These are phyloP conservation scores for Solanum paucissectum DNA, from an alignment of 257 asterid genomes.

Conservation along the genomic window DNA sequence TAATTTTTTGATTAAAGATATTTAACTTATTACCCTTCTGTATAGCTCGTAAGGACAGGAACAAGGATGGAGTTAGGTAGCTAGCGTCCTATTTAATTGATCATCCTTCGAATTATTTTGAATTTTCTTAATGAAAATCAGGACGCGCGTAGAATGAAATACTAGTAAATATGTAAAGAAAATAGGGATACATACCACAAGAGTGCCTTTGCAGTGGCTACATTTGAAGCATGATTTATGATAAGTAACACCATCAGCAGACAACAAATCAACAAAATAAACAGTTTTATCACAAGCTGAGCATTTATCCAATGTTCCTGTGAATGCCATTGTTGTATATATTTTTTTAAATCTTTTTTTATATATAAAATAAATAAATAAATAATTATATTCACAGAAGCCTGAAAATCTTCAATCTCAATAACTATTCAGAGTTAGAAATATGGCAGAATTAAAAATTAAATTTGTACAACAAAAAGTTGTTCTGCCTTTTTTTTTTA, in stretches of 20 bases:
- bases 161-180: background rate
- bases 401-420: background rate
- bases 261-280: slow-evolving; percentile 49
- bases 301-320: slow-evolving; percentile 51
- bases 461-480: background rate
- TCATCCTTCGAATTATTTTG: accelerated
- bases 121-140: too few relatives aligned
- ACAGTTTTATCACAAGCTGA: slow-evolving; percentile 48
- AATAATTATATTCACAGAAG: background rate
- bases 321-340: slow-evolving; percentile 24
- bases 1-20: background rate
- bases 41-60: background rate
- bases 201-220: slow-evolving; percentile 73
- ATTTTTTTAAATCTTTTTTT: background rate
- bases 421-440: background rate
- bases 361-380: background rate
- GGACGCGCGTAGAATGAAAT: too few relatives aligned
- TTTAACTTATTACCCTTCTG: background rate
- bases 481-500: background rate
- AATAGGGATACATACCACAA: slow-evolving; percentile 38
- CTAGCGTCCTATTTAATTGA: background rate
- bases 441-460: background rate
- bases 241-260: slow-evolving; percentile 44
- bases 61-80: background rate
- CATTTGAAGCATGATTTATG: slow-evolving; percentile 54